These are phyloP conservation scores for Nicotiana tabacum DNA, from an alignment of 257 asterid genomes.

Conservation along the genomic window DNA sequence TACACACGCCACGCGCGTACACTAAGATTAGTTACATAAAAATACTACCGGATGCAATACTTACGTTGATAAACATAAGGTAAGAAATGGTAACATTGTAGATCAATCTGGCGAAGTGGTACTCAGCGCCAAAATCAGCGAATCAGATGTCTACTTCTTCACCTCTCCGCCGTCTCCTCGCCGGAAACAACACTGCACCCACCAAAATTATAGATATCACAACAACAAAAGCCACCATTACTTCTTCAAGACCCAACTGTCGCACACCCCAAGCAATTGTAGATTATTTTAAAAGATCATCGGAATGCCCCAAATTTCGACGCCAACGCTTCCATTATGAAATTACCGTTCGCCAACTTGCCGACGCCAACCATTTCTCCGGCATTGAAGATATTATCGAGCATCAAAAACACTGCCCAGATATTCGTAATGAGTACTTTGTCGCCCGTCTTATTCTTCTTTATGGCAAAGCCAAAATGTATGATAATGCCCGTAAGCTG, in stretches of 20 bases:
- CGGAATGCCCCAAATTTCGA: constrained; percentile 21
- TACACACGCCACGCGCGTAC: too few relatives aligned
- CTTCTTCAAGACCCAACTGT: constrained; percentile 7
- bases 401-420: constrained; percentile 29
- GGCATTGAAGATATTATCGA: constrained; percentile 28
- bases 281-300: constrained; percentile 20
- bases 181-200: background rate
- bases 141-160: constrained; percentile 11
- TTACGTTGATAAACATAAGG: background rate
- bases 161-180: background rate
- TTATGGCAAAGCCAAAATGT: constrained; percentile 43
- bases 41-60: too few relatives aligned
- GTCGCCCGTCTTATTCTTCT: constrained; percentile 27
- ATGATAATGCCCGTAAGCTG: constrained; percentile 35
- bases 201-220: too few relatives aligned
- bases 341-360: constrained; percentile 21
- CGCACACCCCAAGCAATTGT: constrained; percentile 7
- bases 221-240: background rate
- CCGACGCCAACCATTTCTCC: constrained; percentile 13
- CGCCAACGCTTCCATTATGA: background rate
- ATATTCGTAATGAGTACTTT: constrained; percentile 26
- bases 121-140: background rate
- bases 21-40: too few relatives aligned
- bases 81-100: background rate
- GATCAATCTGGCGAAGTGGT: background rate